These are phyloP conservation scores for Aureobasidium zeae DNA, from an alignment of 2,329 filamentous ascomycete genomes.

Conservation along the genomic window DNA sequence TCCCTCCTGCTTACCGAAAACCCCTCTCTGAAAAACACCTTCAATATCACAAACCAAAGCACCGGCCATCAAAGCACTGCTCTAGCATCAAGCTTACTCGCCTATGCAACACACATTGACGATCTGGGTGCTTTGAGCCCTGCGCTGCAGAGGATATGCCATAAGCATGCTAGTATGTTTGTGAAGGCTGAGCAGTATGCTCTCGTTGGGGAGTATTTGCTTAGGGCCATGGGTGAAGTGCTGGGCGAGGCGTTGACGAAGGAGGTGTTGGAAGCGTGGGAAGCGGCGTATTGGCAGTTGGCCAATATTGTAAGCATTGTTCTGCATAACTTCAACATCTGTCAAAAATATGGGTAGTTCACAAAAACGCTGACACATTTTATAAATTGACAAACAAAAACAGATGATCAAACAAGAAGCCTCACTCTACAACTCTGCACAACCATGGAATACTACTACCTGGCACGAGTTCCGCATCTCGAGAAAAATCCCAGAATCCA, in stretches of 20 bases:
- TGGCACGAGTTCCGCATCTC: constrained; percentile 60
- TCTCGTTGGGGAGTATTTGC: constrained; percentile 59
- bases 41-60: constrained; percentile 61
- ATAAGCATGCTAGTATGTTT: constrained; percentile 64
- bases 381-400: not conserved
- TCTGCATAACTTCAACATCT: too few species aligned
- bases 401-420: constrained; percentile 55
- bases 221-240: constrained; percentile 57
- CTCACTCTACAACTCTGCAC: constrained; percentile 51
- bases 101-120: constrained; percentile 63
- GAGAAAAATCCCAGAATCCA: constrained; percentile 55
- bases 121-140: constrained; percentile 52
- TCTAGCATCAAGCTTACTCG: constrained; percentile 58
- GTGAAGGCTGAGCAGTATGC: constrained; percentile 61
- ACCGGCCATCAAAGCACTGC: constrained; percentile 61
- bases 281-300: constrained; percentile 61
- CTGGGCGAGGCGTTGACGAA: constrained; percentile 59
- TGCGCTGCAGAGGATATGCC: constrained; percentile 58
- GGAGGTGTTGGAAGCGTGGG: constrained; percentile 58
- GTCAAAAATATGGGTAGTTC: too few species aligned
- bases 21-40: constrained; percentile 58
- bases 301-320: constrained; percentile 44
- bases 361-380: not conserved
- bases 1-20: constrained; percentile 55
- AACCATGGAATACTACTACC: constrained; percentile 51